Conservation (phyloP, 129 eudicot genomes). For the Glebionis coronaria region DNA sequence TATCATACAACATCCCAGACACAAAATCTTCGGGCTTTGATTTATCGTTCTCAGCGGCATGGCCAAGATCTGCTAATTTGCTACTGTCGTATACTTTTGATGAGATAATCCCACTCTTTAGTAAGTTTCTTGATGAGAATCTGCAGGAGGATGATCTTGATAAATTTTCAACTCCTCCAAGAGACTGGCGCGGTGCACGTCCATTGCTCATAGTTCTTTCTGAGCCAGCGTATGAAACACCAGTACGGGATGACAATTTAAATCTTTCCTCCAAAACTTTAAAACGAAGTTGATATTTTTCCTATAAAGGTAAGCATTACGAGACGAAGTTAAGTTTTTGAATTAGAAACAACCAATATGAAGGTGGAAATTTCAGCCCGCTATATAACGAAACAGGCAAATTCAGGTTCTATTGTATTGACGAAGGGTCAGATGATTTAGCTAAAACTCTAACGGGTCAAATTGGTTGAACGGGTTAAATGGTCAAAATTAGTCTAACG, state of each 20-base stretch:
- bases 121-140: slow-evolving; percentile 39
- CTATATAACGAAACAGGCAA: too few species aligned
- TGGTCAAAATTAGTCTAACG: too few species aligned
- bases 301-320: slow-evolving; percentile 37
- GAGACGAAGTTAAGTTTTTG: slow-evolving; percentile 10
- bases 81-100: slow-evolving; percentile 49
- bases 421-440: too few species aligned
- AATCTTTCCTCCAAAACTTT: slow-evolving; percentile 91
- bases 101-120: slow-evolving; percentile 34
- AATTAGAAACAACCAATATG: slow-evolving; percentile 5
- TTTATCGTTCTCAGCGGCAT: slow-evolving; percentile 33
- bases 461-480: too few species aligned
- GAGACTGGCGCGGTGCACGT: slow-evolving; percentile 61
- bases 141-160: slow-evolving; percentile 68
- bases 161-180: slow-evolving; percentile 67
- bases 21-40: slow-evolving; percentile 56
- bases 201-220: slow-evolving; percentile 54
- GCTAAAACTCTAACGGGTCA: too few species aligned
- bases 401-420: too few species aligned
- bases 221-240: slow-evolving; percentile 35
- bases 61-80: slow-evolving; percentile 35
- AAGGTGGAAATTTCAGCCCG: too few species aligned
- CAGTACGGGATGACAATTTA: slow-evolving; percentile 46
- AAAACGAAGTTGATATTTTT: slow-evolving; percentile 82
- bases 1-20: slow-evolving; percentile 80